Conservation (phyloP, 2,329 filamentous ascomycete species). For the Xylogone sp. region DNA sequence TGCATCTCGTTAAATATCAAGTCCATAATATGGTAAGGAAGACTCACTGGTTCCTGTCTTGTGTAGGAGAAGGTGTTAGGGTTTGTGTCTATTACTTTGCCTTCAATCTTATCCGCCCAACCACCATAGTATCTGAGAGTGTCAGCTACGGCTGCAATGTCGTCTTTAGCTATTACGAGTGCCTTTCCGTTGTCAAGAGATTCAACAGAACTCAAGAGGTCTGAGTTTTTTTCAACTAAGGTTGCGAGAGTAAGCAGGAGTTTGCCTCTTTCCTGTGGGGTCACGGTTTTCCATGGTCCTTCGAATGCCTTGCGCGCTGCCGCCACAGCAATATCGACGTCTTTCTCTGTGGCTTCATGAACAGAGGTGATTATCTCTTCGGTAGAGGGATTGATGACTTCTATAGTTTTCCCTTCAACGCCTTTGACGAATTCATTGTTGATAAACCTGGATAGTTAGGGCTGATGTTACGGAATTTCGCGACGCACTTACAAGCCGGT, state of each 20-base stretch:
- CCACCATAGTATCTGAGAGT: slow-evolving; percentile 69
- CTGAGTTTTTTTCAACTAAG: slow-evolving; percentile 60
- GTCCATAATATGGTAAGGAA: too few relatives aligned
- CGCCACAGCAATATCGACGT: slow-evolving; percentile 63
- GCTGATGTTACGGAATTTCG: too few relatives aligned
- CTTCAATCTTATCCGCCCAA: slow-evolving; percentile 71
- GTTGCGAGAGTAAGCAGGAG: slow-evolving; percentile 68
- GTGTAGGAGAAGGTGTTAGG: slow-evolving; percentile 70
- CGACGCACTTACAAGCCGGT: too few relatives aligned
- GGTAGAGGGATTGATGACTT: not conserved
- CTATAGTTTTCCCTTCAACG: too few relatives aligned
- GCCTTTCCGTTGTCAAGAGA: slow-evolving; percentile 67
- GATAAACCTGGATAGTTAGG: too few relatives aligned
- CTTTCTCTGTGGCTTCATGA: slow-evolving; percentile 59
- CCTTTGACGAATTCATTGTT: too few relatives aligned
- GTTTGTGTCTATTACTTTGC: slow-evolving; percentile 66
- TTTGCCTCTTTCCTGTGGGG: slow-evolving; percentile 61
- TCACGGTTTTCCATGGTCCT: slow-evolving; percentile 60
- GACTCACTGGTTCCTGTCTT: slow-evolving; percentile 65
- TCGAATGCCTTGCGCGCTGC: slow-evolving; percentile 65
- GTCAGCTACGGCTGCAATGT: slow-evolving; percentile 30
- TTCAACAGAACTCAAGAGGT: slow-evolving; percentile 52
- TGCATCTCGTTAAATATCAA: too few relatives aligned
- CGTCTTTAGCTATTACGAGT: not conserved
- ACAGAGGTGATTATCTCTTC: slow-evolving; percentile 53